These are phyloP conservation scores for Plasmodium chabaudi DNA, from an alignment of 169 alveolate genomes.

Conservation along the genomic window DNA sequence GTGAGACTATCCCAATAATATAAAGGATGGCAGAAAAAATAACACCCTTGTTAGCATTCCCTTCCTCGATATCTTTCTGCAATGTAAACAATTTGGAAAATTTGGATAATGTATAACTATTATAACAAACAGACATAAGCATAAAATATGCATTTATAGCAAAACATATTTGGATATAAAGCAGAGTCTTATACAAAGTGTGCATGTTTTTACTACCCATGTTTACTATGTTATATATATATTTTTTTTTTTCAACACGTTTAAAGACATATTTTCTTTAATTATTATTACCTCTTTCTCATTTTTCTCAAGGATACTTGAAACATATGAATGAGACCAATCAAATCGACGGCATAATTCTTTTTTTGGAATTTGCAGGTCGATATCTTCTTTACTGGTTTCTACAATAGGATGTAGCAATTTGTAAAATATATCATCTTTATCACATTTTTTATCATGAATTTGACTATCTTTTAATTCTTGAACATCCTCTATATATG, in stretches of 20 bases:
- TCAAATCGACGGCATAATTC: constrained; percentile 74
- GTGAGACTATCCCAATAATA: constrained; percentile 69
- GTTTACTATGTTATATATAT: neutral
- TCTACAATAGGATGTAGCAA: constrained; percentile 22
- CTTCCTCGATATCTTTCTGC: constrained; percentile 51
- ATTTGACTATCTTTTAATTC: constrained; percentile 43
- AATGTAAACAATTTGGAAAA: neutral
- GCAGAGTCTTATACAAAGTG: neutral
- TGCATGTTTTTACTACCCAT: neutral
- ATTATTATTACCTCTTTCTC: constrained; percentile 21
- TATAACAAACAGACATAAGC: too few relatives aligned
- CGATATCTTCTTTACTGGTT: constrained; percentile 33
- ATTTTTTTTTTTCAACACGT: neutral
- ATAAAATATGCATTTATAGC: neutral
- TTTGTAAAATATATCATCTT: constrained; percentile 30
- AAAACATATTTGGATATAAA: neutral
- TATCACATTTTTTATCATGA: constrained; percentile 42
- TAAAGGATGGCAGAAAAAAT: constrained; percentile 53
- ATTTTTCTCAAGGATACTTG: constrained; percentile 31
- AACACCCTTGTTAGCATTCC: constrained; percentile 71
- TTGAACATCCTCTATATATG: constrained; percentile 15
- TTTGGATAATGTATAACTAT: too few relatives aligned
- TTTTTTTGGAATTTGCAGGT: constrained; percentile 65
- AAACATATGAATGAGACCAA: constrained; percentile 61
- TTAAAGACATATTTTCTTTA: too few relatives aligned